Conservation (phyloP, 768 basidiomycete genomes). For the Imleria badia region DNA sequence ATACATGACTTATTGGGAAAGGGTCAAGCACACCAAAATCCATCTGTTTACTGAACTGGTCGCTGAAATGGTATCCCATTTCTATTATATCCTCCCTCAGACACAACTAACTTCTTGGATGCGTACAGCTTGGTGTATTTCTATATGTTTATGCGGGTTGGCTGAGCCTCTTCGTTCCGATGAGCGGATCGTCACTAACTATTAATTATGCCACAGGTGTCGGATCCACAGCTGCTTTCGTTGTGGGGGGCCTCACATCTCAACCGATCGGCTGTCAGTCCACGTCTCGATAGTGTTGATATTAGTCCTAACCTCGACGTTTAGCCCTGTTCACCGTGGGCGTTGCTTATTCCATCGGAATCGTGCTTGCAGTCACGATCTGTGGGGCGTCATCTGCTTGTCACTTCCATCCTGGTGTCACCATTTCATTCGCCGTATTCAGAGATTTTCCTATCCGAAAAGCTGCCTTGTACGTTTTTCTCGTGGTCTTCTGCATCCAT, state of each 20-base stretch:
- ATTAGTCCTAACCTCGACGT: neutral
- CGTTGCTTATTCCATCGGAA: conserved; percentile 56
- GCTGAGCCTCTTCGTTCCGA: conserved; percentile 4
- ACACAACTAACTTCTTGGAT: conserved; percentile 4
- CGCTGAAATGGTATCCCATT: conserved; percentile 52
- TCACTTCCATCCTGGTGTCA: conserved; percentile 67
- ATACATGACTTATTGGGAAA: conserved; percentile 52
- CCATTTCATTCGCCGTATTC: conserved; percentile 51
- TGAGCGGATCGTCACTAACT: neutral
- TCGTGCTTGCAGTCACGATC: conserved; percentile 55
- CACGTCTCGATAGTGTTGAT: neutral
- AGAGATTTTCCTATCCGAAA: conserved; percentile 54
- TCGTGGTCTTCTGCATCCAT: conserved; percentile 5
- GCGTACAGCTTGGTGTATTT: conserved; percentile 54
- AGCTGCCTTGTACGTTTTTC: conserved; percentile 44
- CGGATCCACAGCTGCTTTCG: conserved; percentile 51
- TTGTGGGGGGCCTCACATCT: conserved; percentile 46
- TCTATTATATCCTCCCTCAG: neutral
- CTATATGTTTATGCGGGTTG: conserved; percentile 56
- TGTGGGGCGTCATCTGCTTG: conserved; percentile 57
- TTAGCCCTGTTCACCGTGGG: conserved; percentile 58
- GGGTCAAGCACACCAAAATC: conserved; percentile 40
- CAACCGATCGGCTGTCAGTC: conserved; percentile 51
- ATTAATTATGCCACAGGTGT: conserved; percentile 37
- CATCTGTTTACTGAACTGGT: conserved; percentile 60